Conservation (phyloP, 306 rosid genomes). For the Quercus mongolica region DNA sequence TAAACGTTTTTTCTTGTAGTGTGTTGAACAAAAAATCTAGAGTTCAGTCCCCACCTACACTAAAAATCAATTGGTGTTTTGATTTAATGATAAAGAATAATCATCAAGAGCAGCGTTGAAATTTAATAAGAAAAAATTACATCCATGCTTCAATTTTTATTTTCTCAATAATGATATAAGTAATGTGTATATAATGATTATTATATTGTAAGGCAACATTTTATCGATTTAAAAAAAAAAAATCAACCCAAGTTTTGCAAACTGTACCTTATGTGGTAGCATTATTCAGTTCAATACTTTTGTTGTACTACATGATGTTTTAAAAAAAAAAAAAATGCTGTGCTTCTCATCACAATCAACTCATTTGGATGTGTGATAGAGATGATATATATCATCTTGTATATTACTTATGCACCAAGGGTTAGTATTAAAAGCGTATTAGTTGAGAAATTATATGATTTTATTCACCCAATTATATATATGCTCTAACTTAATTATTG, state of each 20-base stretch:
- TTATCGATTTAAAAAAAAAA: conserved; percentile 65
- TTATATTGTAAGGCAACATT: conserved; percentile 58
- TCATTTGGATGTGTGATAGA: conserved; percentile 62
- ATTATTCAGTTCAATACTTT: conserved; percentile 69
- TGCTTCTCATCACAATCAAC: conserved; percentile 82
- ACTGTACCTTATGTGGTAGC: conserved; percentile 80
- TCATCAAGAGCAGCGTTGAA: too few relatives aligned
- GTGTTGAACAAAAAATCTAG: too few relatives aligned
- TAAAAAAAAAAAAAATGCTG: conserved; percentile 47
- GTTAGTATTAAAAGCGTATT: conserved; percentile 15
- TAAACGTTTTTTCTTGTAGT: too few relatives aligned
- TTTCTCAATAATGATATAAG: not conserved
- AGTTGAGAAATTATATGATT: too few relatives aligned
- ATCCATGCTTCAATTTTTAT: too few relatives aligned
- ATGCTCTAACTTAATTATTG: not conserved
- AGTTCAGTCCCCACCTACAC: too few relatives aligned
- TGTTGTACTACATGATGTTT: conserved; percentile 62
- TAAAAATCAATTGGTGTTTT: too few relatives aligned
- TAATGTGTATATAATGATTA: not conserved
- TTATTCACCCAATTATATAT: not conserved
- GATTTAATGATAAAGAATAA: too few relatives aligned
- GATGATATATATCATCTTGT: conserved; percentile 54
- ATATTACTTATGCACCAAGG: conserved; percentile 57
- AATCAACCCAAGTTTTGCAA: conserved; percentile 70
- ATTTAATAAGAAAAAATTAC: too few relatives aligned